These are phyloP conservation scores for Amphibolis antarctica DNA, from an alignment of 106 monocot genomes.

Conservation along the genomic window DNA sequence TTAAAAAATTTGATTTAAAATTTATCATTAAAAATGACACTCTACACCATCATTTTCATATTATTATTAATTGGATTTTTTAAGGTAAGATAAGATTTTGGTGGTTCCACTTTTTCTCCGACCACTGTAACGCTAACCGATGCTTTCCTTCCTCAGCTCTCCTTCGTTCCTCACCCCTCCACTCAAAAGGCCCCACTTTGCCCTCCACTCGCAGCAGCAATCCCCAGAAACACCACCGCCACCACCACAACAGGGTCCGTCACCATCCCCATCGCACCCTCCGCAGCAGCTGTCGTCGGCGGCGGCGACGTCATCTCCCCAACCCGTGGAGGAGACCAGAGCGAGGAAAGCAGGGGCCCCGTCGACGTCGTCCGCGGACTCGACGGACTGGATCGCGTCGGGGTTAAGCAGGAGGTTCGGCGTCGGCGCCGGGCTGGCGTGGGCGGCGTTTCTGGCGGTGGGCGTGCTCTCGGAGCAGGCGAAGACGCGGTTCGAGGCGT, in stretches of 20 bases:
- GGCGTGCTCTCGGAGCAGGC: constrained; percentile 91
- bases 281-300: constrained; percentile 5
- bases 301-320: background rate
- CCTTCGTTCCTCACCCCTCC: constrained; percentile 11
- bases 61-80: no score
- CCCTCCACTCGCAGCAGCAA: constrained; percentile 7
- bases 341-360: constrained; percentile 3
- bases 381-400: constrained; percentile 88
- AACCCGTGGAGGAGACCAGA: background rate
- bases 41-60: no score
- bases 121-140: background rate
- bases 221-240: constrained; percentile 5
- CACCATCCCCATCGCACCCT: background rate
- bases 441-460: constrained; percentile 66
- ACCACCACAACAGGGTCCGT: constrained; percentile 1
- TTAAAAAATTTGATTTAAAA: no score
- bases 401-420: constrained; percentile 73
- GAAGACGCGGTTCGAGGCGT: constrained; percentile 77
- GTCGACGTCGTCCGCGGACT: constrained; percentile 24
- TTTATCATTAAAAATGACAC: no score
- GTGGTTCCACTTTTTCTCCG: no score
- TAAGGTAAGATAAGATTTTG: no score
- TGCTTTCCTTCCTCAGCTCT: constrained; percentile 22
- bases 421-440: constrained; percentile 91
- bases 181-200: constrained; percentile 17